These are phyloP conservation scores for Trypanosoma platydactyli DNA, from an alignment of 208 protist genomes.

Conservation along the genomic window DNA sequence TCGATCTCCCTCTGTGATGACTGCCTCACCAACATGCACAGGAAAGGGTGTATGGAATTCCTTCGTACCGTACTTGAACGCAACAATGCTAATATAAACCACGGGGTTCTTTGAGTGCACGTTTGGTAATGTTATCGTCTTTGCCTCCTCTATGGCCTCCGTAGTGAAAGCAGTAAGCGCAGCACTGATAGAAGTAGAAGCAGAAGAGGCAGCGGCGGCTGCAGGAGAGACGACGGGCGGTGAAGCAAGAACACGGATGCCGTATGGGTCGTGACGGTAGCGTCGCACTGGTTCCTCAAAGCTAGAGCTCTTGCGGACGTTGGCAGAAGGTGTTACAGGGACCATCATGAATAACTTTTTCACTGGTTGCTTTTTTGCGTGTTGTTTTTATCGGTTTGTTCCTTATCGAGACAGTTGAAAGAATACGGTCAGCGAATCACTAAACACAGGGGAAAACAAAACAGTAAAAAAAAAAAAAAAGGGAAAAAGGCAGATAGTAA, in stretches of 20 bases:
- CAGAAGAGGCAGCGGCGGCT: not conserved
- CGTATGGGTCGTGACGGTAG: constrained; percentile 76
- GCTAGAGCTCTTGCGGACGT: not conserved
- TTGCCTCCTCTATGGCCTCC: not conserved
- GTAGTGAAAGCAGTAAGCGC: not conserved
- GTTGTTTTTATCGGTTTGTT: too few species aligned
- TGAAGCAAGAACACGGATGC: constrained; percentile 31
- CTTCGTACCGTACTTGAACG: constrained; percentile 80
- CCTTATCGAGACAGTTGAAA: too few species aligned
- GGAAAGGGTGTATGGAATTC: constrained; percentile 38
- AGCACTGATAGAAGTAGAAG: not conserved
- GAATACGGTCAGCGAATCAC: too few species aligned
- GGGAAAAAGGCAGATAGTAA: too few species aligned
- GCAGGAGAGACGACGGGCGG: constrained; percentile 13
- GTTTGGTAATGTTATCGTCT: not conserved
- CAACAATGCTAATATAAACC: constrained; percentile 37
- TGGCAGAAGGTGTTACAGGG: not conserved
- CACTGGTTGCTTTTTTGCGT: not conserved
- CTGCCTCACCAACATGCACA: constrained; percentile 35
- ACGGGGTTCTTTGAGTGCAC: not conserved
- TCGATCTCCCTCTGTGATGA: constrained; percentile 79
- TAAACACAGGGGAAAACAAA: too few species aligned
- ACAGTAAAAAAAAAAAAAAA: too few species aligned
- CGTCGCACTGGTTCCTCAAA: not conserved
- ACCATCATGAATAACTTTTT: constrained; percentile 11